Evolutionary conservation across 257 asterid genomes (phyloP), one percentile per base, ranked within the genome.

Genomic region (Leonotis leonurus): DNA sequence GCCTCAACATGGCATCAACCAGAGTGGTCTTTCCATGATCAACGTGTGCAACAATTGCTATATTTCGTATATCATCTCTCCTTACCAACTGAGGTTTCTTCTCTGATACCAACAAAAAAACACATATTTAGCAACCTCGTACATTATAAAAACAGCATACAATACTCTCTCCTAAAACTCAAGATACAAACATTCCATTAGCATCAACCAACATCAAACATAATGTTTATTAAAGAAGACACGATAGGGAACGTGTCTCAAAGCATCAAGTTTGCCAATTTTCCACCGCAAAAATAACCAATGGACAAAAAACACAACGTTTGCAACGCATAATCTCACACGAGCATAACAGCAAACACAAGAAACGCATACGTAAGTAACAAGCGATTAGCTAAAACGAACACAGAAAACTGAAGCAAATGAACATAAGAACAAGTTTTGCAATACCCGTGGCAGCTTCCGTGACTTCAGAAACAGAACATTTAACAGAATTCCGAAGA

Each of bases 21-120:
- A 92, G 71, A 32, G 99, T 92, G 60, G 99, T 92, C 84, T 92
- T 92, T 75, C 99, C 99, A 57, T 92, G 99, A 79, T 92, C 99
- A 6, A 92, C 99, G 62, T 92, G 99, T n/a, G 99, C 99, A 70
- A 92, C 97, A 64, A 92, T 89, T 21, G 99, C 99, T 56, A 92
- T 89, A 75, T 89, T 92, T 43, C 99, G 81, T 70, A 92, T 73
- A 63, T 82, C 99, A 60, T 41, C 74, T 77, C 99, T 83, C 80
- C 97, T 81, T 26, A 80, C 61, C 81, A 92, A 60, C 67, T 85
- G 92, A 64, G 20, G 39, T 85, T 69, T 84, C 55, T 60, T 79
- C 75, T 83, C 97, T 86, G 69, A 66, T 22, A 72, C 54, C 60
- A 53, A 60, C 32, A 46, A 64, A 73, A n/a, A 14, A 62, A 66